Evolutionary conservation across 1,284 basidiomycete genomes (phyloP).

Genomic region (Sanguinoderma infundibulare): DNA sequence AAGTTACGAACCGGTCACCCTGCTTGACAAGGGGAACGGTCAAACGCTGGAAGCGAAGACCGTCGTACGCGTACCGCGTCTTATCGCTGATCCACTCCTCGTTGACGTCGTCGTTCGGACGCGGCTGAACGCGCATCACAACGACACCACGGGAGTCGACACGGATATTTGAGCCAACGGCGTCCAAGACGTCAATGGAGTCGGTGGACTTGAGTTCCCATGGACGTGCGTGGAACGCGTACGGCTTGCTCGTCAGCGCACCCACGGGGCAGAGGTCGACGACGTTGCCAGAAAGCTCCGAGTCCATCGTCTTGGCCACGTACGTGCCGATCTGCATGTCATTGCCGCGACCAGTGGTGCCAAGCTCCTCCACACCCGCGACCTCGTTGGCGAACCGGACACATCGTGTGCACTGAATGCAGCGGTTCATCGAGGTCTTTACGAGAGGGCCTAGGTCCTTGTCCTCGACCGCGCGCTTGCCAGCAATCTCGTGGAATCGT

Average conservation of each 20-base stretch:
- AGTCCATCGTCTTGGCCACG: slow-evolving; percentile 97
- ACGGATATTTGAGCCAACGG: slow-evolving; percentile 97
- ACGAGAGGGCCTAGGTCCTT: slow-evolving; percentile 98
- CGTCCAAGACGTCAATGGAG: slow-evolving; percentile 96
- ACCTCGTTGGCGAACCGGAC: slow-evolving; percentile 99
- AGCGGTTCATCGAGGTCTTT: slow-evolving; percentile 99
- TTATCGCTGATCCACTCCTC: slow-evolving; percentile 99
- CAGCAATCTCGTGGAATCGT: slow-evolving; percentile 97
- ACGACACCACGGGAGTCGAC: slow-evolving; percentile 95
- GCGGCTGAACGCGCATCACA: slow-evolving; percentile 97
- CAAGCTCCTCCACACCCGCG: slow-evolving; percentile 97
- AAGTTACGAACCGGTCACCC: slow-evolving; percentile 91
- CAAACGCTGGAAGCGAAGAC: slow-evolving; percentile 93
- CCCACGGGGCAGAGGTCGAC: slow-evolving; percentile 98
- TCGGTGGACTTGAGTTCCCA: slow-evolving; percentile 99
- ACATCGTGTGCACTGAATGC: slow-evolving; percentile 99
- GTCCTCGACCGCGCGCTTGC: slow-evolving; percentile 98
- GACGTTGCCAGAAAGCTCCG: slow-evolving; percentile 97
- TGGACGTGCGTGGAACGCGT: slow-evolving; percentile 95
- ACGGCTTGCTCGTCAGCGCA: slow-evolving; percentile 97
- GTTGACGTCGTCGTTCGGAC: slow-evolving; percentile 97
- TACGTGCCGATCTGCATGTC: slow-evolving; percentile 99
- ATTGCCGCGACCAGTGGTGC: slow-evolving; percentile 97
- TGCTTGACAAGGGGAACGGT: slow-evolving; percentile 92
- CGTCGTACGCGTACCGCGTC: slow-evolving; percentile 96